Evolutionary conservation across 805 yeast genomes (phyloP).

Genomic region (Nakazawaea populi): DNA sequence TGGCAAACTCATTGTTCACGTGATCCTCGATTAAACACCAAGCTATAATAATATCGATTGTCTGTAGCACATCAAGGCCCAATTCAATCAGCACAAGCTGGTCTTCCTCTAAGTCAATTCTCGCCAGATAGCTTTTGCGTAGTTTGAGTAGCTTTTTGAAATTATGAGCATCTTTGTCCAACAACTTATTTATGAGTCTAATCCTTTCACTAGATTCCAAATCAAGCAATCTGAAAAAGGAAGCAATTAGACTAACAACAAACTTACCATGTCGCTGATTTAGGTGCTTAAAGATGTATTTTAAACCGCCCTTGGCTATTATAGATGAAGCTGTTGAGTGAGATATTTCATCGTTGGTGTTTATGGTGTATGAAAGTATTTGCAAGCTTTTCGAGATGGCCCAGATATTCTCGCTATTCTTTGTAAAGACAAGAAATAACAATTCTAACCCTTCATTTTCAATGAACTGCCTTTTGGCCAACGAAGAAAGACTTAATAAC

Average conservation of each 20-base stretch:
- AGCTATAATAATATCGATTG: constrained; percentile 2
- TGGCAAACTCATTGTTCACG: neutral
- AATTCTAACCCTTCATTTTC: constrained; percentile 12
- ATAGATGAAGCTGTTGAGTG: neutral
- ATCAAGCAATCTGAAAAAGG: constrained; percentile 7
- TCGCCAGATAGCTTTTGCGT: neutral
- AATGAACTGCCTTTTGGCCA: constrained; percentile 10
- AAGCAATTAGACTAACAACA: neutral
- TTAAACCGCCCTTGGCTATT: constrained; percentile 7
- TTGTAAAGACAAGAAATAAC: neutral
- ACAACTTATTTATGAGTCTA: constrained; percentile 8
- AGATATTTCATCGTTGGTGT: constrained; percentile 2
- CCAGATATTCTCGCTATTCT: constrained; percentile 1
- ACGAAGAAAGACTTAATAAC: constrained; percentile 9
- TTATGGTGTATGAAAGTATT: neutral
- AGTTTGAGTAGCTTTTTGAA: neutral
- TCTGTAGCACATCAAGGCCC: constrained; percentile 6
- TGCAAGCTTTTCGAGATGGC: neutral
- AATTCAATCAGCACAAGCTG: neutral
- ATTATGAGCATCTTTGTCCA: constrained; percentile 4
- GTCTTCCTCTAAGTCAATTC: neutral
- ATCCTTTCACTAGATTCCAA: constrained; percentile 10
- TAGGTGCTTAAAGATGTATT: constrained; percentile 7
- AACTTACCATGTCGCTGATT: neutral
- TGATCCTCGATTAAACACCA: constrained; percentile 9